These are phyloP conservation scores for Pelargonium australe DNA, from an alignment of 441 rosid genomes.

Conservation along the genomic window DNA sequence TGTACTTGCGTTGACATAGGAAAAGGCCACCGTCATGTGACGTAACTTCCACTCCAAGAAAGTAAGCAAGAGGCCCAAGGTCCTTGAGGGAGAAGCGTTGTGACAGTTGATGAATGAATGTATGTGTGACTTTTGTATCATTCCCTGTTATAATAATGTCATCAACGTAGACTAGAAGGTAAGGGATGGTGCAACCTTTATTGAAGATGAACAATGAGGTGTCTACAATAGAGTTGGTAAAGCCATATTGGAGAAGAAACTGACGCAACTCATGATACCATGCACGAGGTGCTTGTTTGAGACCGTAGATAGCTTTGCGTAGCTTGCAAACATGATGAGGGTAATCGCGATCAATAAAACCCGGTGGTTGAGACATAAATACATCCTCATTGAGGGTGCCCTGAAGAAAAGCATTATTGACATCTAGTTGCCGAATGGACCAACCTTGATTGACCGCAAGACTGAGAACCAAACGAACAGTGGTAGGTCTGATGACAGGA, in stretches of 20 bases:
- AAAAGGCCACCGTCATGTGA: background rate
- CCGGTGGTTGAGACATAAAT: background rate
- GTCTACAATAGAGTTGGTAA: background rate
- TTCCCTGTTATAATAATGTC: background rate
- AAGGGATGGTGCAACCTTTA: background rate
- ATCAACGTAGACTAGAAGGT: background rate
- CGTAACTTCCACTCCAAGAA: background rate
- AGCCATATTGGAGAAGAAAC: background rate
- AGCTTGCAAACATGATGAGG: background rate
- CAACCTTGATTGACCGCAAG: background rate
- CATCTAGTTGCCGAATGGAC: background rate
- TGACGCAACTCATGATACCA: background rate
- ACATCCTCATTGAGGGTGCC: background rate
- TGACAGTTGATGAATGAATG: background rate
- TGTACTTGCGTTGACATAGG: background rate
- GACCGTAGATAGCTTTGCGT: background rate
- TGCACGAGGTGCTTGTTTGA: background rate
- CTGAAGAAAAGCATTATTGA: background rate
- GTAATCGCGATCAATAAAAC: background rate
- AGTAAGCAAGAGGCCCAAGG: background rate
- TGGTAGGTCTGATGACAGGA: background rate
- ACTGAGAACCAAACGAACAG: background rate
- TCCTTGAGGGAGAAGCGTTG: background rate
- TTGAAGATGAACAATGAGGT: background rate
- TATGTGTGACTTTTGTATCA: background rate